These are phyloP conservation scores for Mayamaea pseudoterrestris DNA, from an alignment of 108 stramenopile genomes.

Conservation along the genomic window DNA sequence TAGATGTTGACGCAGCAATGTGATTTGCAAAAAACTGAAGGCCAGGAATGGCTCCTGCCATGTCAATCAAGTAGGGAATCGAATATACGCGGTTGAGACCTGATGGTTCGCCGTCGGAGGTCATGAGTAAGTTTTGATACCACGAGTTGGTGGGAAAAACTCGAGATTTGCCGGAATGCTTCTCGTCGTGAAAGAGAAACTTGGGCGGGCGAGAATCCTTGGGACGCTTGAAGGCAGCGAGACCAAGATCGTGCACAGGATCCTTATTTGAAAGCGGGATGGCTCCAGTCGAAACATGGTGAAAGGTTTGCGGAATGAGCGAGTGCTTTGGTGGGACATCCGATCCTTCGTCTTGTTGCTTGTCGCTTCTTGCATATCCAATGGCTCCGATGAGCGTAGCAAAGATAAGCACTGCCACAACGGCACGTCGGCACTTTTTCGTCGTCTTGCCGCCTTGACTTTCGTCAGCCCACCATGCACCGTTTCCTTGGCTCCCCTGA, in stretches of 20 bases:
- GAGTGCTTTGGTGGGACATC: no score
- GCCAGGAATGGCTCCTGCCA: slow-evolving; percentile 44
- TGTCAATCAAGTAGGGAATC: slow-evolving; percentile 61
- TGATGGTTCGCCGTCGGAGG: slow-evolving; percentile 21
- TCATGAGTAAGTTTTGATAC: slow-evolving; percentile 54
- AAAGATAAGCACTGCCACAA: no score
- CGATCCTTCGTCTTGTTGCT: no score
- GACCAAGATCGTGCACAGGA: slow-evolving; percentile 21
- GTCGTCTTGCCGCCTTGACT: no score
- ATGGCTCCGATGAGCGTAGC: no score
- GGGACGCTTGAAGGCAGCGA: slow-evolving; percentile 13
- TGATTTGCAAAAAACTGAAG: slow-evolving; percentile 38
- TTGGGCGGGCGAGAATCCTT: slow-evolving; percentile 10
- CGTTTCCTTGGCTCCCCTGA: no score
- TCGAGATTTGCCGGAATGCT: no score
- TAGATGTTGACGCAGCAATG: slow-evolving; percentile 19
- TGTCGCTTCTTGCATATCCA: no score
- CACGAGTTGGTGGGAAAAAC: slow-evolving; percentile 65
- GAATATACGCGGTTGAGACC: slow-evolving; percentile 40
- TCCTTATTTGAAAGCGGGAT: slow-evolving; percentile 27
- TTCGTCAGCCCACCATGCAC: no score
- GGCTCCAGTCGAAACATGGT: no score
- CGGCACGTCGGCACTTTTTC: no score
- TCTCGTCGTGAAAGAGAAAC: neutral
- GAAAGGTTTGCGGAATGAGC: no score